Conservation (phyloP, 345 rosid genomes). For the Sisymbrium altissimum region DNA sequence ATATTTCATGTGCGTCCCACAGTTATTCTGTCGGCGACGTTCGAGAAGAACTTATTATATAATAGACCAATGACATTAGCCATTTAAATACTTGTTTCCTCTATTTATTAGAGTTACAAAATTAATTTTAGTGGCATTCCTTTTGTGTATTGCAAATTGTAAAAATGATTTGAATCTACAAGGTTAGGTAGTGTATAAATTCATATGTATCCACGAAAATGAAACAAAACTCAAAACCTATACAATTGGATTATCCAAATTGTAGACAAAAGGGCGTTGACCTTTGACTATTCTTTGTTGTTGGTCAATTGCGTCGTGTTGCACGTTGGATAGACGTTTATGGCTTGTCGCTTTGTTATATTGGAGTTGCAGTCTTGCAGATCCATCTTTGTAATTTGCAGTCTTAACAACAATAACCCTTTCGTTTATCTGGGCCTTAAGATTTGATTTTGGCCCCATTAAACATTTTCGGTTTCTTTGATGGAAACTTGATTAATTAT, state of each 20-base stretch:
- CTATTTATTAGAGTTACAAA: not conserved
- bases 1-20: slow-evolving; percentile 5
- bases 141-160: not conserved
- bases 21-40: slow-evolving; percentile 10
- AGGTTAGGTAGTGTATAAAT: not conserved
- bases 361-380: too few species aligned
- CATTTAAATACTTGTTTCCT: not conserved
- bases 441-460: not conserved
- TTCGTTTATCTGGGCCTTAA: not conserved
- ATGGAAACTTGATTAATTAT: not conserved
- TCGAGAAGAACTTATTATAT: not conserved
- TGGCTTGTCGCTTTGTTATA: too few species aligned
- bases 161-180: not conserved
- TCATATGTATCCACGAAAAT: not conserved
- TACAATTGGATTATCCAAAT: not conserved
- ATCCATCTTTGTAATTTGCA: too few species aligned
- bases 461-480: not conserved
- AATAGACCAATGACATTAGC: too few species aligned
- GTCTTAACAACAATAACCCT: too few species aligned
- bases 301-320: not conserved
- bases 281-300: not conserved
- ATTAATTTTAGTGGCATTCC: not conserved
- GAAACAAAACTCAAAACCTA: not conserved
- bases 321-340: not conserved
- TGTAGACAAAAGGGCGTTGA: not conserved